phyloP scores from a whole-genome alignment of 2,329 filamentous ascomycete genomes.

The Fusarium brevicatenulatum region DNA sequence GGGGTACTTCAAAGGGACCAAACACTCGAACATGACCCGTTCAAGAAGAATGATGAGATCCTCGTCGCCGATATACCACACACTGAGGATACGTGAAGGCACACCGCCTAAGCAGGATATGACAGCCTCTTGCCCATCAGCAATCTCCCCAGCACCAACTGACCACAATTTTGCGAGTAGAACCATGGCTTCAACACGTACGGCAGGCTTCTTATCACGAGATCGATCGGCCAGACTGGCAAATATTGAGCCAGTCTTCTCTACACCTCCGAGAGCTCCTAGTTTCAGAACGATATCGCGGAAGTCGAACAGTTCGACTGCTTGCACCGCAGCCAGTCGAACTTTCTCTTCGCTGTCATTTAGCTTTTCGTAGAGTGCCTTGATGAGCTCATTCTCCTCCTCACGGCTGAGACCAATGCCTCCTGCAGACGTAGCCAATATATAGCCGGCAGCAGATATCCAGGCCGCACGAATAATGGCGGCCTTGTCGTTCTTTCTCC shows the following conservation, averaged over 20 bases:
- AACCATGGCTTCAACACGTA: conserved; percentile 88
- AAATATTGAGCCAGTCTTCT: conserved; percentile 80
- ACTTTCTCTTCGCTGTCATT: conserved; percentile 92
- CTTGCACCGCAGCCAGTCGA: conserved; percentile 86
- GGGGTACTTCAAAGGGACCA: conserved; percentile 91
- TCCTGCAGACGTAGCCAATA: conserved; percentile 90
- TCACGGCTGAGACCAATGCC: conserved; percentile 86
- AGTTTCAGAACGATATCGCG: conserved; percentile 84
- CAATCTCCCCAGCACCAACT: conserved; percentile 88
- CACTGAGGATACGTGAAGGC: conserved; percentile 85
- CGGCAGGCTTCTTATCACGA: conserved; percentile 82
- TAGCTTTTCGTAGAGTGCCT: conserved; percentile 80
- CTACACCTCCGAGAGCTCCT: conserved; percentile 78
- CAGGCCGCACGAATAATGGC: conserved; percentile 84
- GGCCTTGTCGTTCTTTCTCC: conserved; percentile 87
- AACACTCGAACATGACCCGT: conserved; percentile 83
- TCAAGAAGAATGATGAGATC: conserved; percentile 89
- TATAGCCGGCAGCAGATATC: conserved; percentile 84
- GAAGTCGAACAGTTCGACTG: conserved; percentile 83
- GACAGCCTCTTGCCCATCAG: conserved; percentile 81
- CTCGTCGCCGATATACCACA: conserved; percentile 87
- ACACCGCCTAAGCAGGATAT: conserved; percentile 80
- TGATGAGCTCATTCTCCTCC: conserved; percentile 81
- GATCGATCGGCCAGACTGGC: conserved; percentile 86
- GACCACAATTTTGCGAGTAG: conserved; percentile 90